A percentile compares a stretch with the other conserved stretches of the same genome.
phyloP scores from a whole-genome alignment of 2,329 filamentous ascomycete genomes.

The Capronia americana region DNA sequence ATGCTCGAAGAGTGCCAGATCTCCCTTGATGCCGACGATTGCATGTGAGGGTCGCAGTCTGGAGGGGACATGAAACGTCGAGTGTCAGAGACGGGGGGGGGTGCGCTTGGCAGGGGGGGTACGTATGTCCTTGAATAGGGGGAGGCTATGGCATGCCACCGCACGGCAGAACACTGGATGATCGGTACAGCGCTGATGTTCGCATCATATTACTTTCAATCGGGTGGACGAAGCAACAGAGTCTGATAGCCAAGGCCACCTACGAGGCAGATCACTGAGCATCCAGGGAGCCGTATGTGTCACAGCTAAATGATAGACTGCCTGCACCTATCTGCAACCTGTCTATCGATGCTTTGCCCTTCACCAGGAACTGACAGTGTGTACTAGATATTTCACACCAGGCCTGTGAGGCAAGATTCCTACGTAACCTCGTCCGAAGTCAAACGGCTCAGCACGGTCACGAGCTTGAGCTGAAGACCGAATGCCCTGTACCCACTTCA shows the following conservation, averaged over 20 bases:
- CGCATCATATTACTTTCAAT: not conserved
- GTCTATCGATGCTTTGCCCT: not conserved
- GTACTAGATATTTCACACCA: not conserved
- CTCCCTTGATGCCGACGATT: not conserved
- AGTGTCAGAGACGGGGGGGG: not conserved
- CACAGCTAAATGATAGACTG: not conserved
- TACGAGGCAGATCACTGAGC: not conserved
- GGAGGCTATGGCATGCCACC: not conserved
- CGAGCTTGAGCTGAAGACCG: not conserved
- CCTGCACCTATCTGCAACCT: not conserved
- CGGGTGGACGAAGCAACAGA: too few relatives aligned
- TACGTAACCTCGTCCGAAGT: not conserved
- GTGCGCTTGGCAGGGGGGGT: conserved; percentile 5
- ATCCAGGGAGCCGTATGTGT: not conserved
- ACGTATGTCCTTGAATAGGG: not conserved
- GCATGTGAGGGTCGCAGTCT: not conserved
- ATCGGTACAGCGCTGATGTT: not conserved
- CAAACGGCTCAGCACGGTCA: not conserved
- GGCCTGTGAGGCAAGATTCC: not conserved
- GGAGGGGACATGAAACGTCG: conserved; percentile 1
- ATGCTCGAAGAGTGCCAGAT: conserved; percentile 2
- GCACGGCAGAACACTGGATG: not conserved
- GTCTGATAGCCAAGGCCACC: too few relatives aligned
- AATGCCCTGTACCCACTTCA: conserved; percentile 41
- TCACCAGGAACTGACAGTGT: not conserved